phyloP scores from a whole-genome alignment of 2,329 filamentous ascomycete species.

The Diaporthe citrichinensis region DNA sequence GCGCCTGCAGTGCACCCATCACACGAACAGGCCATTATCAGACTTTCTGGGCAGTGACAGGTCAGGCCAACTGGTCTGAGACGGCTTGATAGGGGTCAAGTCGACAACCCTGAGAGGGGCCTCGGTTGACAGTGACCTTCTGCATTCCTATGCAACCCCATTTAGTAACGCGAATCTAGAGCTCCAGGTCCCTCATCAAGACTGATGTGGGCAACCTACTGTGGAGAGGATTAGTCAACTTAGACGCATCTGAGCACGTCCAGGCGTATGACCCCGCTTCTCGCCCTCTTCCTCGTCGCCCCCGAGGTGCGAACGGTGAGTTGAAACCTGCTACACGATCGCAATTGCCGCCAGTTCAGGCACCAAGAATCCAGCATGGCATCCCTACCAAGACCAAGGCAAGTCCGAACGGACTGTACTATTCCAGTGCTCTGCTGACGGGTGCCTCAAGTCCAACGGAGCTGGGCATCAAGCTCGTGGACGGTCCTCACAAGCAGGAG shows the following conservation, averaged over 20 bases:
- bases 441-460: constrained; percentile 29
- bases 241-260: constrained; percentile 1
- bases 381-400: constrained; percentile 28
- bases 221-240: constrained; percentile 28
- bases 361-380: not conserved
- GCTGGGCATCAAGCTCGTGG: constrained; percentile 46
- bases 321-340: not conserved
- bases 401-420: not conserved
- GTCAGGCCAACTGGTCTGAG: not conserved
- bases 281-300: not conserved
- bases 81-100: not conserved
- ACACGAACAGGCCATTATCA: not conserved
- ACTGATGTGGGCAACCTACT: not conserved
- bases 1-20: not conserved
- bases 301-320: not conserved
- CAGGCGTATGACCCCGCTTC: not conserved
- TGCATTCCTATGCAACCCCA: not conserved
- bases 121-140: not conserved
- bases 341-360: not conserved
- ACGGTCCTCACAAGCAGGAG: constrained; percentile 51
- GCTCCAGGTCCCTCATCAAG: not conserved
- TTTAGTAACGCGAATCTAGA: not conserved
- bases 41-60: not conserved
- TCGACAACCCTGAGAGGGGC: not conserved
- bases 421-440: not conserved